Base-by-base conservation (phyloP, 1,284 basidiomycete genomes). In the Apiotrichum montevideense region DNA sequence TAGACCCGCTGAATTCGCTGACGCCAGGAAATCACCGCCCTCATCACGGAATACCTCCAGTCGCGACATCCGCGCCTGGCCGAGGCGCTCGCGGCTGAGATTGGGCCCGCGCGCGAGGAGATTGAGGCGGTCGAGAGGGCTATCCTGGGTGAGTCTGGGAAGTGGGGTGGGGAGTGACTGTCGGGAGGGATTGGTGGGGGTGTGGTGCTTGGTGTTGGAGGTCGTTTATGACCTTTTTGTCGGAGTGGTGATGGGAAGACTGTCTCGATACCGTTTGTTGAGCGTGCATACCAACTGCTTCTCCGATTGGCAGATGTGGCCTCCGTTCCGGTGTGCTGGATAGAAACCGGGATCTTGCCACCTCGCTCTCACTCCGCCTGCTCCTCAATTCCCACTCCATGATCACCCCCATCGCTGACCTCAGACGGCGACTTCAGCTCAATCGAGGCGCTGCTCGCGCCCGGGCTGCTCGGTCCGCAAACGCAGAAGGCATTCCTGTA, bases 401-500 rank as follows among this genome's bases (percentile, higher is more conserved):
- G 29, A 29, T 29, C 29, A 8, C 11, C 44, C 8, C 8, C 44
- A 3, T 7, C 34, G 39, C 48, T 57, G 15, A 55, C 43, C 6
- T 46, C 55, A 78, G 79, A 80, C 55, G 79, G 79, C 15, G 79
- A 80, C 57, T 80, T 75, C 66, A 62, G 70, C 4, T 71, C 76
- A 39, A 68, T 79, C 1, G 79, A 80, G 51, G 70, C 71, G 41
- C 59, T 80, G 48, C 52, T 77, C 2, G 59, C 65, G 3, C 74
- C 75, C 9, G 77, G 77, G 0, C 63, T 80, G 4, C 63, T 80
- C 11, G 71, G 74, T 51, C 61, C 63, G 21, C 72, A 73, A 51
- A 76, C 75, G n/a, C 75, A 78, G 54, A 79, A 78, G 52, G 77
- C 79, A 2, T 78, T 80, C 53, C 63, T 78, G 39, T 80, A 73